Evolutionary conservation across 768 basidiomycete species (phyloP).

Genomic region (Hygrophoropsis aurantiaca): DNA sequence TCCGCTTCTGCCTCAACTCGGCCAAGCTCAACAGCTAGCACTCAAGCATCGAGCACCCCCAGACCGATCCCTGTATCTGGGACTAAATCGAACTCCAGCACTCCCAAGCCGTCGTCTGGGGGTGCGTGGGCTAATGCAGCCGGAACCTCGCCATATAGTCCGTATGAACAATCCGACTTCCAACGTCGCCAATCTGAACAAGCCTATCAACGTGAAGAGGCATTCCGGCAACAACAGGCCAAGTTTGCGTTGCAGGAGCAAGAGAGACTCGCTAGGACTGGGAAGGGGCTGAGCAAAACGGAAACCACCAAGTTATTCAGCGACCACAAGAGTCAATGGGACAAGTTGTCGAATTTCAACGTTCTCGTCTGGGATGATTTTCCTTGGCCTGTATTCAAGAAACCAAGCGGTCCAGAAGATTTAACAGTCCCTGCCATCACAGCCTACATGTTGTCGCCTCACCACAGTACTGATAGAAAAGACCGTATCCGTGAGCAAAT

Average conservation of each 20-base stretch:
- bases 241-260: constrained; percentile 50
- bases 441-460: constrained; percentile 60
- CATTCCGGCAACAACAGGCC: constrained; percentile 69
- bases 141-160: constrained; percentile 6
- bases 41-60: constrained; percentile 22
- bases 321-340: constrained; percentile 64
- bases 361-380: constrained; percentile 64
- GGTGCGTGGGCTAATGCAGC: neutral
- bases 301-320: constrained; percentile 57
- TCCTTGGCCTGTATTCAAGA: constrained; percentile 72
- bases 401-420: constrained; percentile 57
- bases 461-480: constrained; percentile 58
- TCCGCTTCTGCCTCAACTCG: constrained; percentile 28
- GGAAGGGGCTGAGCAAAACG: constrained; percentile 55
- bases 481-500: constrained; percentile 78
- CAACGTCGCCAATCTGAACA: constrained; percentile 63
- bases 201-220: constrained; percentile 64
- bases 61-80: constrained; percentile 22
- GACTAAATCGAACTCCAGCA: constrained; percentile 19
- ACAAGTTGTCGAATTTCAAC: constrained; percentile 36
- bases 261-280: constrained; percentile 39
- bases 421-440: constrained; percentile 55
- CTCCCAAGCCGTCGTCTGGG: constrained; percentile 13
- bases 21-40: constrained; percentile 21
- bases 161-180: constrained; percentile 50